Conservation (phyloP, 345 rosid species). For the Populus tremula region DNA sequence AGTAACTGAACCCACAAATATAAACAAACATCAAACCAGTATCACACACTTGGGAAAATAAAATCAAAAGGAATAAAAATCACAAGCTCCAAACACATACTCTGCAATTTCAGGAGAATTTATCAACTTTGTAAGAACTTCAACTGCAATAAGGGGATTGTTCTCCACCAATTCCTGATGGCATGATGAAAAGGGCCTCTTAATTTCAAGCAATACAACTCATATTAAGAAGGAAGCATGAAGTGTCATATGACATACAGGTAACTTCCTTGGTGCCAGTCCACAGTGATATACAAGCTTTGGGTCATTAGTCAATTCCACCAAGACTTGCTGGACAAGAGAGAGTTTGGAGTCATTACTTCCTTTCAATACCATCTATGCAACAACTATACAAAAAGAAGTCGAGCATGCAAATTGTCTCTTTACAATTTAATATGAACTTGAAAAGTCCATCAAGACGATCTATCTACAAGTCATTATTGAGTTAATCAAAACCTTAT, state of each 20-base stretch:
- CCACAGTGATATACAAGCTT: constrained; percentile 95
- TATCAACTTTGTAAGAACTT: constrained; percentile 82
- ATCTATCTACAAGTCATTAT: background rate
- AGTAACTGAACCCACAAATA: constrained; percentile 55
- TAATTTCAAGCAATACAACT: constrained; percentile 18
- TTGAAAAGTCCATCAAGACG: background rate
- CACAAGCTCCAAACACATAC: constrained; percentile 46
- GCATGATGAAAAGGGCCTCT: constrained; percentile 20
- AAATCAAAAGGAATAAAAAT: background rate
- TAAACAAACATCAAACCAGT: background rate
- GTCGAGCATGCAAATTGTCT: background rate
- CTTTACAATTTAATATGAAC: background rate
- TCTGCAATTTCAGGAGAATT: constrained; percentile 80
- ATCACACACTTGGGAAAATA: background rate
- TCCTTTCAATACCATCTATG: background rate
- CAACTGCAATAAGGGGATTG: constrained; percentile 91
- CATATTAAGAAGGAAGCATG: background rate
- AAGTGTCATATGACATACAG: constrained; percentile 47
- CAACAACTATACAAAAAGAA: background rate
- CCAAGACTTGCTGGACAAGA: constrained; percentile 58
- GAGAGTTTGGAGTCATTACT: constrained; percentile 14
- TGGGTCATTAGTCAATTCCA: constrained; percentile 74
- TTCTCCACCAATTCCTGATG: constrained; percentile 90
- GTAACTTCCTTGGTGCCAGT: constrained; percentile 83
- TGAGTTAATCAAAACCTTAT: background rate